These are phyloP conservation scores for Themeda triandra DNA, from an alignment of 176 grass and related monocot species.

Conservation along the genomic window DNA sequence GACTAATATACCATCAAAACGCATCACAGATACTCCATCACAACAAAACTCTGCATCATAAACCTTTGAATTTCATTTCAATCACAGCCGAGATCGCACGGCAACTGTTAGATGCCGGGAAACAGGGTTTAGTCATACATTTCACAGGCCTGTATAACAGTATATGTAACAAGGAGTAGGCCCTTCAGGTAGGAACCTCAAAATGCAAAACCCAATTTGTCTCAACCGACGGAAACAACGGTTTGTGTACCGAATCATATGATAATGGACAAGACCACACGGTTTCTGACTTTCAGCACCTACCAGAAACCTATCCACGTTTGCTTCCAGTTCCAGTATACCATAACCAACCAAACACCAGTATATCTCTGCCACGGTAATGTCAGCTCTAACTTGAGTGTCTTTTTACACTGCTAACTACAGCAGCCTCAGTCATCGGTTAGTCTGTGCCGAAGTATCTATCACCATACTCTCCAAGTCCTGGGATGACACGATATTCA, in stretches of 20 bases:
- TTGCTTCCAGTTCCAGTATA: conserved; percentile 27
- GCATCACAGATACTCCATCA: not conserved
- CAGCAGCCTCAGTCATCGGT: not conserved
- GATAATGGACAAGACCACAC: conserved; percentile 1
- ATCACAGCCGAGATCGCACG: conserved; percentile 11
- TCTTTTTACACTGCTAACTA: not conserved
- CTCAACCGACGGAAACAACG: not conserved
- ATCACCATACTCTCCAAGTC: conserved; percentile 89
- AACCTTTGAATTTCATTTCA: conserved; percentile 11
- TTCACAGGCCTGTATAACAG: not conserved
- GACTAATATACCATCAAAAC: not conserved
- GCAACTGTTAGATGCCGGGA: not conserved
- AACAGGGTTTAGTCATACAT: conserved; percentile 6
- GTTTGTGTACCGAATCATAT: not conserved
- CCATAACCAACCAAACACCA: conserved; percentile 33
- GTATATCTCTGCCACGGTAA: conserved; percentile 36
- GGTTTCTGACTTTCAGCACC: not conserved
- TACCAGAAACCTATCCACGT: not conserved
- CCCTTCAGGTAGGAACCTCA: not conserved
- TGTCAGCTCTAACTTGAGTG: conserved; percentile 22
- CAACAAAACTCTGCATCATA: not conserved
- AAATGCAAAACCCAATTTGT: not conserved
- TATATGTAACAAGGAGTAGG: not conserved
- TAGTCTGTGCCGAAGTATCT: conserved; percentile 88
- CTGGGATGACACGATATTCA: conserved; percentile 76